These are phyloP conservation scores for Euphorbia peplus DNA, from an alignment of 345 rosid species.

Conservation along the genomic window DNA sequence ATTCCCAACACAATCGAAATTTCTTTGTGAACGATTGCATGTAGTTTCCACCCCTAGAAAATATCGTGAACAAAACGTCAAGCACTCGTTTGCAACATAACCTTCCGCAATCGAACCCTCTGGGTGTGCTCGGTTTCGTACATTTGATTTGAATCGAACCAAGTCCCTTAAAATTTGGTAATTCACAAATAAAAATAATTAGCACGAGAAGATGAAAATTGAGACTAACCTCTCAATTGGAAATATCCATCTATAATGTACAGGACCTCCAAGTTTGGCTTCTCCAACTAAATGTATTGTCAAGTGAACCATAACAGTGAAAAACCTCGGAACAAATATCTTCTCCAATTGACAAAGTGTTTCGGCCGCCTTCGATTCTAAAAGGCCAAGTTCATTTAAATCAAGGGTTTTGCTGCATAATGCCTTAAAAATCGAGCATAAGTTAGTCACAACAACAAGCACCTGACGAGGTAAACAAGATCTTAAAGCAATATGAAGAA, in stretches of 20 bases:
- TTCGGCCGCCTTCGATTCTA: not conserved
- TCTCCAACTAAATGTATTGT: not conserved
- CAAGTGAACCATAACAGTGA: not conserved
- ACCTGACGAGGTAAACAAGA: too few species aligned
- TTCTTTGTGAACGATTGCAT: too few species aligned
- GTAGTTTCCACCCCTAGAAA: too few species aligned
- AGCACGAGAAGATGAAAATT: not conserved
- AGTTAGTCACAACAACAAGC: too few species aligned
- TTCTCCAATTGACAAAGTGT: conserved; percentile 5
- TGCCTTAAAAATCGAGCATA: too few species aligned
- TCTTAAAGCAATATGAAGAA: too few species aligned
- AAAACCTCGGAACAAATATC: not conserved
- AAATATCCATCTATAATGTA: not conserved
- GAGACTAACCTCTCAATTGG: not conserved
- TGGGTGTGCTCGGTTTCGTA: not conserved
- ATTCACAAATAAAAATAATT: not conserved
- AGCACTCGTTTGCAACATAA: too few species aligned
- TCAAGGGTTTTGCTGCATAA: too few species aligned
- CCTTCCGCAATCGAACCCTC: too few species aligned
- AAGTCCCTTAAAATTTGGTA: not conserved
- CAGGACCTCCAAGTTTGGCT: not conserved
- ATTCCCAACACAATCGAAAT: too few species aligned
- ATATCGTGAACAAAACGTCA: too few species aligned
- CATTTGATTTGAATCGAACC: not conserved
- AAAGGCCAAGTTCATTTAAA: not conserved